Percentiles rank a stretch among this genome's conserved stretches.
Evolutionary conservation across 768 basidiomycete species (phyloP).

Genomic region (Suillus subalutaceus): DNA sequence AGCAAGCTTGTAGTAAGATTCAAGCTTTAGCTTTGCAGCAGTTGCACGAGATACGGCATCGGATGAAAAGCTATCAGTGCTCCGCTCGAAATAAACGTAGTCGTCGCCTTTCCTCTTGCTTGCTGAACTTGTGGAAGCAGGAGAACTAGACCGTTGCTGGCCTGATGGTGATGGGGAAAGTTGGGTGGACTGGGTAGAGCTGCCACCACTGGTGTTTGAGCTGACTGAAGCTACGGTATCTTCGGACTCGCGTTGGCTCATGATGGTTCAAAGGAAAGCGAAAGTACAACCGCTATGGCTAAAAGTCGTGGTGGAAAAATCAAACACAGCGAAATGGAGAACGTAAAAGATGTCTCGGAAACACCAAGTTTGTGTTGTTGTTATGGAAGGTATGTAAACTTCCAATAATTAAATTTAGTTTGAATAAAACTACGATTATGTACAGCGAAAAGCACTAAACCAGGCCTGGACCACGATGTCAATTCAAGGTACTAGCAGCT

Average conservation of each 20-base stretch:
- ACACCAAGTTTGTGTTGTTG: slow-evolving; percentile 15
- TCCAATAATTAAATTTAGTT: slow-evolving; percentile 11
- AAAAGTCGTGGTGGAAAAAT: slow-evolving; percentile 11
- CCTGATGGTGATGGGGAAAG: slow-evolving; percentile 18
- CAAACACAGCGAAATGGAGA: slow-evolving; percentile 17
- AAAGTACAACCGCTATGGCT: background rate
- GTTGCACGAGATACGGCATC: slow-evolving; percentile 89
- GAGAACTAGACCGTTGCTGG: slow-evolving; percentile 33
- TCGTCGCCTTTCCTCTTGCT: slow-evolving; percentile 40
- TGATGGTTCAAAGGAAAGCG: slow-evolving; percentile 17
- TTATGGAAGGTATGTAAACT: slow-evolving; percentile 13
- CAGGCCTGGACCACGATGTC: background rate
- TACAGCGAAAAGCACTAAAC: background rate
- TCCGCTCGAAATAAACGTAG: slow-evolving; percentile 96
- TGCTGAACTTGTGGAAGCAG: slow-evolving; percentile 31
- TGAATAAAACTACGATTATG: background rate
- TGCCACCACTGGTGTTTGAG: background rate
- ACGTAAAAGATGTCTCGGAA: slow-evolving; percentile 28
- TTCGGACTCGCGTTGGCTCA: slow-evolving; percentile 35
- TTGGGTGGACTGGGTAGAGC: slow-evolving; percentile 5
- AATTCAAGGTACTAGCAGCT: background rate
- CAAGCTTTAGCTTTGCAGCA: slow-evolving; percentile 94
- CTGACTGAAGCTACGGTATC: slow-evolving; percentile 14
- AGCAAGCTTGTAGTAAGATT: slow-evolving; percentile 97
- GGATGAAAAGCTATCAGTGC: slow-evolving; percentile 78